phyloP scores from a whole-genome alignment of 2,329 filamentous ascomycete species.

The Pyrenophora teres region DNA sequence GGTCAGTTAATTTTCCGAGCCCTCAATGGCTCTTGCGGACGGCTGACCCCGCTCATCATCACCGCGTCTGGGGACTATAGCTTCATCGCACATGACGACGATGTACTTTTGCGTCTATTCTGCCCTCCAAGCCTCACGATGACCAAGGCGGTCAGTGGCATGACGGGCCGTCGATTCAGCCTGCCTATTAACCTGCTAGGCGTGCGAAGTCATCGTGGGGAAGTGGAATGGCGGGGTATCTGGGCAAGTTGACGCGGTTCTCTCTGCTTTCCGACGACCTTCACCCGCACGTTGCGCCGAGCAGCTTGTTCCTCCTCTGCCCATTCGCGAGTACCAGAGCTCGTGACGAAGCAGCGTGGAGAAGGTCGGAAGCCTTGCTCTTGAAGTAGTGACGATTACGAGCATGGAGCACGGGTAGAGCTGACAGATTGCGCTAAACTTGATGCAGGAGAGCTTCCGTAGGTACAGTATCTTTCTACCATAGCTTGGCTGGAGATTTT shows the following conservation, averaged over 20 bases:
- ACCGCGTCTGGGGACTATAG: constrained; percentile 19
- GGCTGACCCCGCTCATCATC: constrained; percentile 22
- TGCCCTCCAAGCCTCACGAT: constrained; percentile 33
- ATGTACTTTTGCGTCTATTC: constrained; percentile 33
- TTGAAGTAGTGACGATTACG: constrained; percentile 11
- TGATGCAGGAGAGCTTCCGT: constrained; percentile 27
- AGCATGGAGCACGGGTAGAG: constrained; percentile 6
- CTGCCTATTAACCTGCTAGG: constrained; percentile 34
- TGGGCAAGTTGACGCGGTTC: constrained; percentile 20
- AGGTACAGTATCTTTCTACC: constrained; percentile 18
- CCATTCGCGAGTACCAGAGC: constrained; percentile 22
- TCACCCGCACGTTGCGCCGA: constrained; percentile 7
- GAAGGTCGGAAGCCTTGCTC: constrained; percentile 24
- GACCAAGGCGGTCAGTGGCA: constrained; percentile 44
- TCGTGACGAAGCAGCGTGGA: constrained; percentile 16
- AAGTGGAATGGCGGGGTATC: constrained; percentile 23
- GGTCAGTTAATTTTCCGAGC: constrained; percentile 25
- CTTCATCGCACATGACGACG: constrained; percentile 29
- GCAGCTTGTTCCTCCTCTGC: constrained; percentile 14
- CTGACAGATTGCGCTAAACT: constrained; percentile 16
- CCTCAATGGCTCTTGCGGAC: constrained; percentile 24
- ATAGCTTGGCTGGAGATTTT: constrained; percentile 16
- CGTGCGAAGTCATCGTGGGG: constrained; percentile 12
- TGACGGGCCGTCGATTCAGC: constrained; percentile 44
- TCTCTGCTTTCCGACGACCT: neutral